phyloP scores from a whole-genome alignment of 2,329 filamentous ascomycete species.

The Diaporthe destruens region DNA sequence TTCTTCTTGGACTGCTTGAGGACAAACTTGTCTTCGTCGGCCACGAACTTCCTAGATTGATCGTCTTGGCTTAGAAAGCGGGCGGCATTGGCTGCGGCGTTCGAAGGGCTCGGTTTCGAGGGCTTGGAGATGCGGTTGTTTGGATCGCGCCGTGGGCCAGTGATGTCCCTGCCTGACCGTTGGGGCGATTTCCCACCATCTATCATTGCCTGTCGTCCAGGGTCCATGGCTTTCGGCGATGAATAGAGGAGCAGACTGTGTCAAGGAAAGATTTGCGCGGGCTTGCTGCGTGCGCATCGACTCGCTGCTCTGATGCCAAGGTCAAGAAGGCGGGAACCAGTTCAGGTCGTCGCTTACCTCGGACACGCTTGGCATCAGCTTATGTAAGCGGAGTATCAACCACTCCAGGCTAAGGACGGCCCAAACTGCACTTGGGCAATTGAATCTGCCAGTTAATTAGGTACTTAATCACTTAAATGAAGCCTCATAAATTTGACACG shows the following conservation, averaged over 20 bases:
- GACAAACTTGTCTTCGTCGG: slow-evolving; percentile 95
- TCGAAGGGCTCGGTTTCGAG: slow-evolving; percentile 49
- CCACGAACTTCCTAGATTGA: slow-evolving; percentile 85
- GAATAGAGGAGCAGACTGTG: not conserved
- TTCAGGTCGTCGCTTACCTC: not conserved
- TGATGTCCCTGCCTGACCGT: slow-evolving; percentile 59
- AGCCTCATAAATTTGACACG: no score
- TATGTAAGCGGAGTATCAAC: not conserved
- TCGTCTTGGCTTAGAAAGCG: slow-evolving; percentile 78
- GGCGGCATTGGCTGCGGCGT: slow-evolving; percentile 49
- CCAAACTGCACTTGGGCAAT: no score
- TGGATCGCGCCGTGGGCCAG: slow-evolving; percentile 67
- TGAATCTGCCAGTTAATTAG: no score
- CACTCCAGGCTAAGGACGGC: not conserved
- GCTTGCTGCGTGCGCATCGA: not conserved
- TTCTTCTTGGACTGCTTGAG: slow-evolving; percentile 98
- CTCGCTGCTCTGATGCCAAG: not conserved
- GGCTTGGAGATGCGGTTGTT: slow-evolving; percentile 70
- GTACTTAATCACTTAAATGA: no score
- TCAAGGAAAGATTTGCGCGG: not conserved
- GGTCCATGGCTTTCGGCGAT: slow-evolving; percentile 60
- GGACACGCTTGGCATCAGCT: not conserved
- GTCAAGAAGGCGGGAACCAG: not conserved
- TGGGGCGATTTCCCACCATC: slow-evolving; percentile 57
- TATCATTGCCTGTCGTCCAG: slow-evolving; percentile 67